phyloP scores from a whole-genome alignment of 2,329 filamentous ascomycete genomes.

The Arthrobotrys pseudoclavata region DNA sequence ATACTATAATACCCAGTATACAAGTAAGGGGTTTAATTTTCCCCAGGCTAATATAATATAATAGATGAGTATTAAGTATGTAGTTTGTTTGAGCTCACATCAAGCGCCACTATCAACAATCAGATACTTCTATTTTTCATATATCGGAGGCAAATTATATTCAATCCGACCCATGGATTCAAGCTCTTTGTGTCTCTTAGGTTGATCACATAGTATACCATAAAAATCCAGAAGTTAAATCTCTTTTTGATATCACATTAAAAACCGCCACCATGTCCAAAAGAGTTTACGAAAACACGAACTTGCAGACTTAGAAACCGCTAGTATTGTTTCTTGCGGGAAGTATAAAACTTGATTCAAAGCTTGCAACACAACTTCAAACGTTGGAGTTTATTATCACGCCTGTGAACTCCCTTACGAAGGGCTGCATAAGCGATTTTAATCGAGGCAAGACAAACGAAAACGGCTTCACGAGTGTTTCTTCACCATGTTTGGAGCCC shows the following conservation, averaged over 20 bases:
- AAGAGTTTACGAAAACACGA: conserved; percentile 9
- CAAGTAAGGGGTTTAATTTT: background rate
- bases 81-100: background rate
- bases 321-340: conserved; percentile 10
- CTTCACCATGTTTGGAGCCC: background rate
- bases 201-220: background rate
- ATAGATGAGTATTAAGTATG: background rate
- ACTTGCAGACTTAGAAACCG: conserved; percentile 25
- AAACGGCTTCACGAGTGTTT: conserved; percentile 16
- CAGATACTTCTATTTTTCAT: background rate
- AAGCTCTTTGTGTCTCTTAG: background rate
- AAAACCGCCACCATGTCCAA: background rate
- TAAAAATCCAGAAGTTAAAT: background rate
- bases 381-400: conserved; percentile 56
- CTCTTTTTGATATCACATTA: background rate
- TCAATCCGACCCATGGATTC: background rate
- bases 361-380: conserved; percentile 54
- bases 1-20: background rate
- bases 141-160: conserved; percentile 3
- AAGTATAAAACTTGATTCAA: conserved; percentile 42
- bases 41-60: background rate
- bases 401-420: conserved; percentile 24
- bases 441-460: conserved; percentile 21
- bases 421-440: conserved; percentile 55
- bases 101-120: background rate